A percentile compares a stretch with the other conserved stretches of the same genome.
Evolutionary conservation across 495 filamentous ascomycete species (phyloP).

Genomic region (Podospora conica): DNA sequence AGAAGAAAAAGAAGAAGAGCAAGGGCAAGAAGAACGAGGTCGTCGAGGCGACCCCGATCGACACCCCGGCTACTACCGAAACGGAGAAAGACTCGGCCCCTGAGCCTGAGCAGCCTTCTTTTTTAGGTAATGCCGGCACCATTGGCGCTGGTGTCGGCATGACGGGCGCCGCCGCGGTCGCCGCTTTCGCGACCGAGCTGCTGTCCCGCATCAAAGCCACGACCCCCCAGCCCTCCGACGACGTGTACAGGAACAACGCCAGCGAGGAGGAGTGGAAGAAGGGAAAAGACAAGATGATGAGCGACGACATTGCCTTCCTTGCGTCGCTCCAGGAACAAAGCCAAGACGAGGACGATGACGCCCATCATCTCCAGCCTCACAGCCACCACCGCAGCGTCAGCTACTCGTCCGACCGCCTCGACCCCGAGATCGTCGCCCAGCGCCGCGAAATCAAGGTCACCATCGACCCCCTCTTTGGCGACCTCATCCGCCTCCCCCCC

Average conservation of each 20-base stretch:
- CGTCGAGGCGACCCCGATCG: conserved; percentile 18
- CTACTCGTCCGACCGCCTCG: conserved; percentile 35
- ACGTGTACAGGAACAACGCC: neutral
- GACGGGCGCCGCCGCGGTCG: conserved; percentile 36
- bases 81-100: conserved; percentile 18
- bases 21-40: conserved; percentile 11
- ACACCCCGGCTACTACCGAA: conserved; percentile 15
- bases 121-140: conserved; percentile 59
- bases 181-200: conserved; percentile 36
- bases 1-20: conserved; percentile 20
- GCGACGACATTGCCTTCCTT: neutral
- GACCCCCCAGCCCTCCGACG: conserved; percentile 23
- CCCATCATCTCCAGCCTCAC: conserved; percentile 1
- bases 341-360: neutral
- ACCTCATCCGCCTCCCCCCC: conserved; percentile 50
- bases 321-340: conserved; percentile 8
- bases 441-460: conserved; percentile 45
- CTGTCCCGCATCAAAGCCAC: conserved; percentile 37
- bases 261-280: conserved; percentile 18
- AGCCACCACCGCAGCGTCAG: conserved; percentile 22
- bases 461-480: conserved; percentile 51
- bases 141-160: conserved; percentile 56
- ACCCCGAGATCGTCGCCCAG: conserved; percentile 44
- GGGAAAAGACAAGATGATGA: conserved; percentile 12
- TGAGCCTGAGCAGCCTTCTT: conserved; percentile 39